Conservation (phyloP, 495 filamentous ascomycete genomes). For the Penicillium herquei region DNA sequence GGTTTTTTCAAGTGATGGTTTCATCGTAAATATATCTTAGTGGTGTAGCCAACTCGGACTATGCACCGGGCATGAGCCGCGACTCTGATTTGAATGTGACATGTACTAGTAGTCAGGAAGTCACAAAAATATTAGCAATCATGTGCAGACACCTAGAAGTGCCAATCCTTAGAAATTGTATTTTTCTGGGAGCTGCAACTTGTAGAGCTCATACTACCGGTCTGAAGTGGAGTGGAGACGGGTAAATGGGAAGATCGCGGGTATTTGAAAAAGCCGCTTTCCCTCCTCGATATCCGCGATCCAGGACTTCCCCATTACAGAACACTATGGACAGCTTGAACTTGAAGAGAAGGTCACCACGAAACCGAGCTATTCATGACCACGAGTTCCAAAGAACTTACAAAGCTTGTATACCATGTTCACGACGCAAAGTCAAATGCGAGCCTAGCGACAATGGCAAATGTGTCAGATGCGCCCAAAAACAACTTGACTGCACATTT, state of each 20-base stretch:
- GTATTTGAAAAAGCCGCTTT: slow-evolving; percentile 11
- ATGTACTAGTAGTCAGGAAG: no score
- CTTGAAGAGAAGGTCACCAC: slow-evolving; percentile 4
- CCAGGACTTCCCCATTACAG: background rate
- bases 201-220: background rate
- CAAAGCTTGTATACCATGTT: slow-evolving; percentile 29
- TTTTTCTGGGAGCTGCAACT: no score
- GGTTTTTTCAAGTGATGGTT: background rate
- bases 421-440: slow-evolving; percentile 30
- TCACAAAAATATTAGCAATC: no score
- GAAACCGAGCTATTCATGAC: slow-evolving; percentile 9
- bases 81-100: no score
- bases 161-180: no score
- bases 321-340: slow-evolving; percentile 5
- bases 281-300: slow-evolving; percentile 4
- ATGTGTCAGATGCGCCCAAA: slow-evolving; percentile 21
- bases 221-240: background rate
- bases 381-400: slow-evolving; percentile 28
- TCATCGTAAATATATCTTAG: background rate
- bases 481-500: slow-evolving; percentile 21
- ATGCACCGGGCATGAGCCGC: no score
- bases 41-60: background rate
- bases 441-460: slow-evolving; percentile 8
- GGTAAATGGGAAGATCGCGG: slow-evolving; percentile 2
- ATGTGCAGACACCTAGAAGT: no score